phyloP scores from a whole-genome alignment of 2,329 filamentous ascomycete species.

The Calonectria pteridis region DNA sequence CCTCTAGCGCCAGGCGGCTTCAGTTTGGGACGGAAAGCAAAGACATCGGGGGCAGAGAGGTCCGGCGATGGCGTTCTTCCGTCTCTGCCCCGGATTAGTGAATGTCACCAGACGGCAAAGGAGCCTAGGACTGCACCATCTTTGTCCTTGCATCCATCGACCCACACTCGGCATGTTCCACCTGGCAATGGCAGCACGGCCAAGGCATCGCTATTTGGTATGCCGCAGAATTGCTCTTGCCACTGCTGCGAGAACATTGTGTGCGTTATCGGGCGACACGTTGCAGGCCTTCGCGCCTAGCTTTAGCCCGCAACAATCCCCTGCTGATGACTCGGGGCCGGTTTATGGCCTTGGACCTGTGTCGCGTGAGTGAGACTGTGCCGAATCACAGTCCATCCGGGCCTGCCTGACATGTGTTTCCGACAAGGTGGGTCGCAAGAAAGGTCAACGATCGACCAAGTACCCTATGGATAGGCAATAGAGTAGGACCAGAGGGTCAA shows the following conservation, averaged over 20 bases:
- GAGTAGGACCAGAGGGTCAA: neutral
- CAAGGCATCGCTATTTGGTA: neutral
- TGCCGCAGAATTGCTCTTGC: constrained; percentile 1
- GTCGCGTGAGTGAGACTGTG: constrained; percentile 15
- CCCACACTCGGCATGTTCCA: constrained; percentile 21
- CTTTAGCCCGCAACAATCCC: neutral
- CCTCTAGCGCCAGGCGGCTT: constrained; percentile 1
- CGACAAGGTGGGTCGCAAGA: constrained; percentile 13
- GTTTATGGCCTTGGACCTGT: neutral
- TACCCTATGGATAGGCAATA: neutral
- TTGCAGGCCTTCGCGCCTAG: constrained; percentile 3
- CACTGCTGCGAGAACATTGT: neutral
- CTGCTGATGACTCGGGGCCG: neutral
- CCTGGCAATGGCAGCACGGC: constrained; percentile 7
- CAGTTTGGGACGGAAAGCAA: neutral
- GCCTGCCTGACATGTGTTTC: constrained; percentile 25
- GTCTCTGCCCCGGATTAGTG: constrained; percentile 18
- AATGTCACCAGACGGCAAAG: neutral
- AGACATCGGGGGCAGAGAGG: neutral
- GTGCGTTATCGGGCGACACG: constrained; percentile 9
- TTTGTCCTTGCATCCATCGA: constrained; percentile 16
- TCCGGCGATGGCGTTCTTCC: constrained; percentile 7
- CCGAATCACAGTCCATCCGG: constrained; percentile 9
- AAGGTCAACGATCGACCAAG: neutral
- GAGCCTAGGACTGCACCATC: constrained; percentile 8